Conservation (phyloP, 2,329 filamentous ascomycete genomes). For the Arthroderma sp. region DNA sequence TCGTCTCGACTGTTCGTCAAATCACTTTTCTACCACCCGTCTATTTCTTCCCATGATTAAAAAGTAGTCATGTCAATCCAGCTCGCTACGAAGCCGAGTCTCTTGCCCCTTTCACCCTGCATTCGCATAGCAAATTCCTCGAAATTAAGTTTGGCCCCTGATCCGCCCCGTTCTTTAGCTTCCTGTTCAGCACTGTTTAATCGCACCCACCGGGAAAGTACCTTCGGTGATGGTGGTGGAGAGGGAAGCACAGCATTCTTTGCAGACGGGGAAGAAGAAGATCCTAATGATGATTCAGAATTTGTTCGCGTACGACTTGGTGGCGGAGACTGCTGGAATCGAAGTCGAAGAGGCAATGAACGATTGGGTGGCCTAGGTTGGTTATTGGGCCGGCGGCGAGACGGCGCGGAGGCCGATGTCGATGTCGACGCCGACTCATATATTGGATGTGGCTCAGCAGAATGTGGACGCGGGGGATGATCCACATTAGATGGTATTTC, state of each 20-base stretch:
- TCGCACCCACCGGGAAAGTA: conserved; percentile 35
- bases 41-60: conserved; percentile 20
- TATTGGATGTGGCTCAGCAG: conserved; percentile 10
- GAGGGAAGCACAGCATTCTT: conserved; percentile 23
- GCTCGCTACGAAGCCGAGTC: conserved; percentile 68
- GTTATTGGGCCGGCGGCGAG: conserved; percentile 23
- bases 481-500: not conserved
- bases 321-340: conserved; percentile 29
- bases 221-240: conserved; percentile 22
- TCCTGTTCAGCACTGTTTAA: conserved; percentile 57
- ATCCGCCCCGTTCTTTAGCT: conserved; percentile 60
- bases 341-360: conserved; percentile 25
- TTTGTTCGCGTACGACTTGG: conserved; percentile 25
- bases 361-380: conserved; percentile 13
- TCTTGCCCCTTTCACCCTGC: conserved; percentile 52
- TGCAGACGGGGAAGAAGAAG: conserved; percentile 25
- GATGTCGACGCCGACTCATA: conserved; percentile 14
- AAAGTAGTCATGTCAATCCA: conserved; percentile 73
- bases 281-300: conserved; percentile 23
- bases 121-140: conserved; percentile 70
- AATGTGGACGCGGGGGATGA: not conserved
- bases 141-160: conserved; percentile 59
- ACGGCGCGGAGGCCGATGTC: conserved; percentile 15
- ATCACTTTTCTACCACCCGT: not conserved
- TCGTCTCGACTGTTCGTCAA: not conserved